A percentile compares a stretch with the other conserved stretches of the same genome.
Conservation (phyloP, 768 basidiomycete genomes). For the Sarcodon aspratus region DNA sequence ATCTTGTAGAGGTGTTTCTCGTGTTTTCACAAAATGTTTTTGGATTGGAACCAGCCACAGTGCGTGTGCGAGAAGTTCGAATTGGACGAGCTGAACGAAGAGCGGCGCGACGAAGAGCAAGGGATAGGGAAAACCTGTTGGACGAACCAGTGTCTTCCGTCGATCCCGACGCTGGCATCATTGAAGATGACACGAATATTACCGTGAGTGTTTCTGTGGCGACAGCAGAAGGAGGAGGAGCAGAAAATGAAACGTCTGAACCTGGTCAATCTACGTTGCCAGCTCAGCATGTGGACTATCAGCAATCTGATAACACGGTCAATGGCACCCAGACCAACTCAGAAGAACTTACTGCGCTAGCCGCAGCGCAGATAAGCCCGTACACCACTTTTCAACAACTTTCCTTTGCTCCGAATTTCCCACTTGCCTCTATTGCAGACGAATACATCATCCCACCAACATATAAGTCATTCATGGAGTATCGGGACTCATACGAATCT, state of each 20-base stretch:
- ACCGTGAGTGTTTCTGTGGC: slow-evolving; percentile 51
- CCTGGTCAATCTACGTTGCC: slow-evolving; percentile 34
- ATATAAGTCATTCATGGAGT: slow-evolving; percentile 68
- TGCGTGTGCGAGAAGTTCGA: slow-evolving; percentile 87
- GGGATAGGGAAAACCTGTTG: slow-evolving; percentile 44
- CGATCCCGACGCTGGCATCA: slow-evolving; percentile 27
- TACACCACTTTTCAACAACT: slow-evolving; percentile 93
- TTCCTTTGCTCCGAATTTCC: slow-evolving; percentile 75
- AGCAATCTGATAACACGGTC: not conserved
- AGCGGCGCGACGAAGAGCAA: slow-evolving; percentile 70
- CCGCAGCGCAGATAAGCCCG: slow-evolving; percentile 64
- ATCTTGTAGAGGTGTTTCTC: slow-evolving; percentile 84
- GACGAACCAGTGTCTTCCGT: slow-evolving; percentile 34
- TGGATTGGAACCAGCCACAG: slow-evolving; percentile 85
- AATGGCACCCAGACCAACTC: slow-evolving; percentile 11
- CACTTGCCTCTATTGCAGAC: slow-evolving; percentile 80
- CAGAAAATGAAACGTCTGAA: slow-evolving; percentile 43
- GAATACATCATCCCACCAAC: slow-evolving; percentile 90
- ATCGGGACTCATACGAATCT: slow-evolving; percentile 55
- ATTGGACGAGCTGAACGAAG: slow-evolving; percentile 83
- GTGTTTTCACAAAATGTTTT: slow-evolving; percentile 90
- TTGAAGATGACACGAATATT: slow-evolving; percentile 36
- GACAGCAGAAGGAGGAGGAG: slow-evolving; percentile 12
- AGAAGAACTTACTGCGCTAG: slow-evolving; percentile 59
- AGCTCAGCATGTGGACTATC: slow-evolving; percentile 23